A percentile compares a stretch with the other conserved stretches of the same genome.
These are phyloP conservation scores for Trichophyton simii DNA, from an alignment of 2,329 filamentous ascomycete genomes.

Conservation along the genomic window DNA sequence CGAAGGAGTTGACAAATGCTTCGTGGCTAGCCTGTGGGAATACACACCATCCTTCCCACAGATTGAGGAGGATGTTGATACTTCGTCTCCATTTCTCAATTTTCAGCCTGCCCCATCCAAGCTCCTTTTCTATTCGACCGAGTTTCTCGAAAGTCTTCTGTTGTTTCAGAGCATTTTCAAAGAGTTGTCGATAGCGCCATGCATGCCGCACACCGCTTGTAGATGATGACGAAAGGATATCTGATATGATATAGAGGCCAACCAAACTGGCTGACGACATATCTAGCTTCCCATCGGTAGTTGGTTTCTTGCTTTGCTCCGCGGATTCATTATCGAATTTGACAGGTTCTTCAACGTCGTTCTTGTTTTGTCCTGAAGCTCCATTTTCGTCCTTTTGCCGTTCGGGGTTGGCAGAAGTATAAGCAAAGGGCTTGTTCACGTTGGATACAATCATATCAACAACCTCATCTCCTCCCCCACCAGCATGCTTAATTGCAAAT, in stretches of 20 bases:
- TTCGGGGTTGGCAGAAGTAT: conserved; percentile 56
- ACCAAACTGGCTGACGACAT: conserved; percentile 63
- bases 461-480: conserved; percentile 74
- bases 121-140: conserved; percentile 57
- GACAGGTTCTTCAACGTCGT: conserved; percentile 22
- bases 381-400: conserved; percentile 12
- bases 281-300: conserved; percentile 43
- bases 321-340: conserved; percentile 24
- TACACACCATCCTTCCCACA: conserved; percentile 54
- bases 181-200: conserved; percentile 73
- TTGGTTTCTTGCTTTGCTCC: conserved; percentile 23
- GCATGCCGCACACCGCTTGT: conserved; percentile 68
- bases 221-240: conserved; percentile 65
- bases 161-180: conserved; percentile 58
- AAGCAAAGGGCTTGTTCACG: conserved; percentile 61
- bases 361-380: conserved; percentile 14
- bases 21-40: conserved; percentile 66
- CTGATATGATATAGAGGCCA: conserved; percentile 65
- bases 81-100: conserved; percentile 77
- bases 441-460: conserved; percentile 82
- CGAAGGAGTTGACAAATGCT: conserved; percentile 56
- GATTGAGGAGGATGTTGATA: conserved; percentile 52
- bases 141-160: conserved; percentile 62
- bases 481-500: conserved; percentile 81
- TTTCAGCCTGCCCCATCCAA: conserved; percentile 67